Evolutionary conservation across 1,139 yeast species (phyloP).

Genomic region (Petasospora fabianii): DNA sequence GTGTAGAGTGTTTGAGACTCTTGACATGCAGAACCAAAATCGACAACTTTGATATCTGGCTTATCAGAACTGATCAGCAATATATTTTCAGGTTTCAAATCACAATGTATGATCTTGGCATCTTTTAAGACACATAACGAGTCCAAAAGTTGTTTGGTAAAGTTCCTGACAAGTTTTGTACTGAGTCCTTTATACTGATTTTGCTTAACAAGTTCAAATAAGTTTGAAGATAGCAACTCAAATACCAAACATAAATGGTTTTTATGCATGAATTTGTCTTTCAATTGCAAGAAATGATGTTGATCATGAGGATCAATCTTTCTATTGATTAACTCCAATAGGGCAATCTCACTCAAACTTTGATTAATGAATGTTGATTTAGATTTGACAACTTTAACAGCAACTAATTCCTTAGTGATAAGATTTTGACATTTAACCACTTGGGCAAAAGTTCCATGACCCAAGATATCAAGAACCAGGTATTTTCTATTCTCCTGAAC

Average conservation of each 20-base stretch:
- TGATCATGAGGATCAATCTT: slow-evolving; percentile 66
- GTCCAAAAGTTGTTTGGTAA: slow-evolving; percentile 78
- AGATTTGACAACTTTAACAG: slow-evolving; percentile 91
- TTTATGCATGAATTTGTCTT: slow-evolving; percentile 89
- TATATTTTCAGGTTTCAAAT: slow-evolving; percentile 93
- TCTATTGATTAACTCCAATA: slow-evolving; percentile 75
- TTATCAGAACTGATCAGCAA: slow-evolving; percentile 75
- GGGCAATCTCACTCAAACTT: slow-evolving; percentile 84
- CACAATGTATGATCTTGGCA: slow-evolving; percentile 90
- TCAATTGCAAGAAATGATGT: slow-evolving; percentile 70
- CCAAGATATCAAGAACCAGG: slow-evolving; percentile 83
- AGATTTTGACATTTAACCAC: slow-evolving; percentile 96
- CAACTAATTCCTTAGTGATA: slow-evolving; percentile 82
- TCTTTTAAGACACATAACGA: slow-evolving; percentile 77
- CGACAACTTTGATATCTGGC: slow-evolving; percentile 89
- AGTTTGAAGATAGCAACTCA: slow-evolving; percentile 81
- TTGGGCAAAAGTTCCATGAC: slow-evolving; percentile 98
- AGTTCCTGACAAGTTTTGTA: slow-evolving; percentile 71
- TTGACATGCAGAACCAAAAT: slow-evolving; percentile 95
- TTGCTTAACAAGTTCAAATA: slow-evolving; percentile 88
- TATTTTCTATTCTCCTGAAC: slow-evolving; percentile 83
- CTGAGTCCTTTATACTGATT: slow-evolving; percentile 91
- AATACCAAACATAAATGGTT: slow-evolving; percentile 91
- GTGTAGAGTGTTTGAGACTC: slow-evolving; percentile 88
- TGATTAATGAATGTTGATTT: slow-evolving; percentile 91